Evolutionary conservation across 2,329 filamentous ascomycete genomes (phyloP), one percentile per base, ranked within the genome.

Genomic region (Claviceps pusilla): DNA sequence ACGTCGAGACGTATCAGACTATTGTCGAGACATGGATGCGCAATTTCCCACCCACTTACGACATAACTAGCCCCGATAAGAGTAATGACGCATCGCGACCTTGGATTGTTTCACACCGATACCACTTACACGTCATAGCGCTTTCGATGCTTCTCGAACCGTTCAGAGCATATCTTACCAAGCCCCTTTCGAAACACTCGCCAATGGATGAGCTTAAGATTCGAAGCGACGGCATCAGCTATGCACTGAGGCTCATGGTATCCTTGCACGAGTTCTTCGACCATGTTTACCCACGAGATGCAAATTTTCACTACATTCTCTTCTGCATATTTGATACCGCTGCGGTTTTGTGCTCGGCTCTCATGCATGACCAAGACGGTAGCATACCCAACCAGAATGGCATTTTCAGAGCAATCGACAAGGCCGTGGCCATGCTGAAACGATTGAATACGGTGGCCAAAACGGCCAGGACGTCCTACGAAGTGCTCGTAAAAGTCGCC

Each of bases 281-380:
- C 19, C 66, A 71, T 41, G 65, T 72, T 9, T 73, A 69, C 50
- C 73, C 73, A 0, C 63, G 71, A 12, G 73, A 76, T 48, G 68
- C 71, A 6, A 76, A 73, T 41, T 76, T 75, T 46, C 73, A 77
- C 57, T 69, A 74, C 52, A 70, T 75, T 6, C 64, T 75, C 0
- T 78, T 77, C 54, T 66, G 68, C 47, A 71, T 77, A 37, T 79
- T 79, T 49, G 74, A 79, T 56, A 75, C 73, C 0, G 70, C 74
- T 0, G 73, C 76, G 0, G 65, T 76, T 19, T 61, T 78, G 4
- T 77, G 73, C 63, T 77, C 75, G 0, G 71, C 75, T 3, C 64
- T 79, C 7, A 68, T 77, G 4, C 75, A 78, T 56, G 76, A 79
- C 55, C 60, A 64, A n/a, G 65, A 72, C 35, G 58, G 62, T 19